Evolutionary conservation across 805 yeast species (phyloP), one percentile per base, ranked within the genome.

Genomic region (Kregervanrija delftensis): DNA sequence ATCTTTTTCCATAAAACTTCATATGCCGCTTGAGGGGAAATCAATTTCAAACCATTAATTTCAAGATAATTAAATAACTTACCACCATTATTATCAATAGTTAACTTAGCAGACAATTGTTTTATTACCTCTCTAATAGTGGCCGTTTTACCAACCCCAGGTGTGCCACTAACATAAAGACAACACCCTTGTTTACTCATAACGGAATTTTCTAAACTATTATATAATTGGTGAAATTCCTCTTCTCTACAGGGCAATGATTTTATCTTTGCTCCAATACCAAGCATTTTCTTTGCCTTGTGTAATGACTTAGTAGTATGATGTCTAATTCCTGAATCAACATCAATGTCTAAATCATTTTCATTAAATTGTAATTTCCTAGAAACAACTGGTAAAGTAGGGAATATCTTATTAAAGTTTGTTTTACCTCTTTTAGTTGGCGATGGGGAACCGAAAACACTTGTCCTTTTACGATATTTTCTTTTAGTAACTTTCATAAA

Each of bases 141-240:
- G 3, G 95, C 93, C 0, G 99, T 91, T 59, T 93, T 93, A 11
- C 99, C 99, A 2, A 95, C 91, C 8, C 99, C 99, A 0, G 99
- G 99, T 0, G 96, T 88, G 3, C 99, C 99, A 63, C 96, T 87
- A 10, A 93, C 80, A 59, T 90, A 93, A 5, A 93, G 64, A 52
- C 96, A 87, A 8, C 90, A 76, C 0, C 98, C 97, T 1, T 83
- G 74, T 36, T 77, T 76, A 12, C 82, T 74, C 39, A 72, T 72
- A 32, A 91, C 76, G 0, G 96, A 85, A 38, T 79, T 72, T 53
- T 88, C 89, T 4, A 93, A 60, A 36, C 79, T 77, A 37, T 76
- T 58, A 60, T 81, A 86, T 4, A 93, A 67, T 44, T 80, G 75
- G 9, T 81, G 76, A 58, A 83, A 89, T 60, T 93, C 95, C 15